Base-by-base conservation (phyloP, 2,329 filamentous ascomycete genomes). In the Canariomyces notabilis region DNA sequence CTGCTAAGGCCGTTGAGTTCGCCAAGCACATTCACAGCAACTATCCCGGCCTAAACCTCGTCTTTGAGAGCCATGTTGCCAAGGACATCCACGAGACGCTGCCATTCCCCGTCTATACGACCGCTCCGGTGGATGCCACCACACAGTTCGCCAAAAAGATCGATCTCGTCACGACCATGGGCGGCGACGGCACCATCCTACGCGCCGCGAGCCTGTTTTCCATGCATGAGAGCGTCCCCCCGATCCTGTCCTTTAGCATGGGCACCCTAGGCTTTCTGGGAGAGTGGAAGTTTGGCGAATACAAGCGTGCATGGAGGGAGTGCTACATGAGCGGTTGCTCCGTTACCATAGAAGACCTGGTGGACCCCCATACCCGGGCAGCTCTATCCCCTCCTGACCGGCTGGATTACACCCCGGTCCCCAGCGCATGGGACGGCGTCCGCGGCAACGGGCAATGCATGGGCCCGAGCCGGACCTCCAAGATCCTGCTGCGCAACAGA, bases 221-320 rank as follows among this genome's bases (percentile, higher is more conserved):
- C 49, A 84, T 87, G 31, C 82, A 87, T 36, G 74, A 78, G 2
- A 81, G 82, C 35, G 91, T 98, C 0, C 93, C 93, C 0, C 93
- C 93, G 0, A 86, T 98, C 26, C 73, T 98, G 6, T 89, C 88
- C 1, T 98, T 98, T 62, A 95, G 89, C 63, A 96, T 98, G 88
- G 93, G 93, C 5, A 94, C 91, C 0, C 72, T 98, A 1, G 93
- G 93, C 0, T 98, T 98, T 57, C 70, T 98, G 6, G 90, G 91
- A 14, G 91, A 97, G 67, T 98, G 91, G 90, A 94, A 93, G 59
- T 97, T 97, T 63, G 75, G 76, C 6, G 90, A 97, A 59, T 88
- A 94, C 69, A 95, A 95, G 67, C 79, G 87, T 39, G 93, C 93
- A 0, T 95, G 94, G 70, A 75, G 89, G 39, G 88, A 96, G 62